Base-by-base conservation (phyloP, 2,329 filamentous ascomycete genomes). In the Corynespora cassiicola region DNA sequence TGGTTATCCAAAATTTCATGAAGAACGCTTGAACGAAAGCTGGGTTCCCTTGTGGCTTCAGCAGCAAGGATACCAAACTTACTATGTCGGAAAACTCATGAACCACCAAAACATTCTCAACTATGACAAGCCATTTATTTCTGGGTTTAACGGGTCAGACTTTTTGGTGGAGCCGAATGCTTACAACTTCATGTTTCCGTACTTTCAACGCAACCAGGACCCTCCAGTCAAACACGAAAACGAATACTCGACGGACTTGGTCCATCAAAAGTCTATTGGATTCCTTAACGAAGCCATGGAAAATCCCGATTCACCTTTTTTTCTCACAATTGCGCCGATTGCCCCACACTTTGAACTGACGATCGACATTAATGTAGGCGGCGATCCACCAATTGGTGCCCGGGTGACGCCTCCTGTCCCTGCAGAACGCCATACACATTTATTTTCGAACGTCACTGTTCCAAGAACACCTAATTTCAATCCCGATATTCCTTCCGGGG, bases 21-120 rank as follows among this genome's bases (percentile, higher is more conserved):
- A 69, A 3, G 73, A 84, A 36, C 84, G 84, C 1, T 73, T 81
- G 42, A 86, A 87, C 41, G 76, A 82, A 1, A 77, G 84, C 29
- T 87, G 84, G 44, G 72, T 88, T 0, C 85, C 85, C 0, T 56
- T 87, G 0, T 88, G 85, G 84, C 65, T 89, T 9, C 81, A 86
- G 46, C 62, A 77, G 4, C 78, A 77, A 0, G 84, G 83, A 0
- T 88, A 88, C 58, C 78, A 79, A 48, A 87, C 85, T 0, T 87
- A 85, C 56, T 88, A 87, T 51, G 79, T 79, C 0, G 85, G 83
- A 15, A 88, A 88, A 56, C 70, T 87, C 2, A 84, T 85, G 66
- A 88, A 88, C 48, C 70, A 75, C 0, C 82, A 86, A 37, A 78
- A 0, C 14, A 69, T 78, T 2, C 52, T 73, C 1, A 87, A 85